Percentiles rank a stretch among this genome's conserved stretches.
These are phyloP conservation scores for Jimgerdemannia flammicorona DNA, from an alignment of 192 early-diverging fungal species.

Conservation along the genomic window DNA sequence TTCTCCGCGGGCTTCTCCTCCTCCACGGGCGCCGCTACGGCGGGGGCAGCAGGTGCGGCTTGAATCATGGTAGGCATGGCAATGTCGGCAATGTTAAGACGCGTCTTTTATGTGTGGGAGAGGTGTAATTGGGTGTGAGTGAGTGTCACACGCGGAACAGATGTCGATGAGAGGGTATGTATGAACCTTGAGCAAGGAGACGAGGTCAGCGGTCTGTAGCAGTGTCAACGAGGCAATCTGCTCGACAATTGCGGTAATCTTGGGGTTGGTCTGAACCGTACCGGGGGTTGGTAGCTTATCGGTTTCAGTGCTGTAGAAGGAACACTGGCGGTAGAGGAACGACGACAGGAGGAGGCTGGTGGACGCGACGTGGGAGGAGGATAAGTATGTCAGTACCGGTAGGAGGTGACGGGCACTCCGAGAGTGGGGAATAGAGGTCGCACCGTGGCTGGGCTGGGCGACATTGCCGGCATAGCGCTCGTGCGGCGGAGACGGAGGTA, in stretches of 20 bases:
- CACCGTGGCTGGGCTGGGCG: neutral
- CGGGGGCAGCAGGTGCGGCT: slow-evolving; percentile 53
- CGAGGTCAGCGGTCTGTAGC: slow-evolving; percentile 89
- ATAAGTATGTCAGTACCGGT: neutral
- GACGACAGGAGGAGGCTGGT: neutral
- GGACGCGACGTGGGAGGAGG: neutral
- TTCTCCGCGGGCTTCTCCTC: slow-evolving; percentile 90
- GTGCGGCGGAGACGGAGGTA: neutral
- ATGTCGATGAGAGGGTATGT: too few relatives aligned
- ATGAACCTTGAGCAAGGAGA: slow-evolving; percentile 82
- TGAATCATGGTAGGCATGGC: slow-evolving; percentile 74
- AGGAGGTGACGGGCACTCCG: too few relatives aligned
- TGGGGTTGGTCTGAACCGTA: slow-evolving; percentile 51
- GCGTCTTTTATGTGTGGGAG: slow-evolving; percentile 43
- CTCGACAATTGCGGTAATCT: slow-evolving; percentile 83
- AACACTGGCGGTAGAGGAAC: neutral
- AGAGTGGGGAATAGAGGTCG: neutral
- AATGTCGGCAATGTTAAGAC: slow-evolving; percentile 91
- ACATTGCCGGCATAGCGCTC: neutral
- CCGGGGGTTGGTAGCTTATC: slow-evolving; percentile 63
- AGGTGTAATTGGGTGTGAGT: neutral
- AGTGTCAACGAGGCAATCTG: slow-evolving; percentile 89
- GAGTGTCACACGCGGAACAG: neutral
- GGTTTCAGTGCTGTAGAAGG: slow-evolving; percentile 6
- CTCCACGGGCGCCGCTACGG: slow-evolving; percentile 63